Evolutionary conservation across 2,329 filamentous ascomycete genomes (phyloP).

Genomic region (Trichoderma gracile): DNA sequence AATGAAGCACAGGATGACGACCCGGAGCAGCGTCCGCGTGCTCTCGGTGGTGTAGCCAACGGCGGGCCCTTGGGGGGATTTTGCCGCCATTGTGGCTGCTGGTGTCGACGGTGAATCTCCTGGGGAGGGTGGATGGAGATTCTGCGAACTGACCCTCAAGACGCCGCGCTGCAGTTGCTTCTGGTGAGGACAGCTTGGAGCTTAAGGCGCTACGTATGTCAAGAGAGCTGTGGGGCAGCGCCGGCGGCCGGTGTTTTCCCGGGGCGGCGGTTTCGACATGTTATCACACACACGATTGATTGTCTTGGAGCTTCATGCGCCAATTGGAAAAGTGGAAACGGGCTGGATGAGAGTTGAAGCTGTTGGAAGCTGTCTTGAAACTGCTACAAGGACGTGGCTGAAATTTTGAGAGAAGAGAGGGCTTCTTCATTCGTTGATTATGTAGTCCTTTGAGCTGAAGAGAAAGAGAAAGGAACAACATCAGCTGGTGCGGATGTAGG

Average conservation of each 20-base stretch:
- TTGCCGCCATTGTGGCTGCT: conserved; percentile 48
- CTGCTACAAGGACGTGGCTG: too few species aligned
- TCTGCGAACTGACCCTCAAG: conserved; percentile 32
- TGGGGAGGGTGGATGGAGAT: conserved; percentile 37
- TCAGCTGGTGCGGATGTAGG: not conserved
- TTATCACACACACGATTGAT: not conserved
- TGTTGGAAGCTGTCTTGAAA: not conserved
- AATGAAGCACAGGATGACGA: conserved; percentile 88
- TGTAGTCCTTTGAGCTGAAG: not conserved
- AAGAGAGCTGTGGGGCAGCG: conserved; percentile 20
- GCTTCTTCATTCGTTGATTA: not conserved
- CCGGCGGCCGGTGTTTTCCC: conserved; percentile 27
- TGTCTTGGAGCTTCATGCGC: not conserved
- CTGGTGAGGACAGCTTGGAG: conserved; percentile 49
- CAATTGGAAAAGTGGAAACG: conserved; percentile 15
- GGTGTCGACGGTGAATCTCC: conserved; percentile 36
- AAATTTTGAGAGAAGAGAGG: too few species aligned
- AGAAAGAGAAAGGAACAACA: not conserved
- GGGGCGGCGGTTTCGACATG: not conserved
- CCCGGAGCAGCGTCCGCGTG: conserved; percentile 79
- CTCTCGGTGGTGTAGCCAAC: conserved; percentile 79
- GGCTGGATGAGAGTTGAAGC: not conserved
- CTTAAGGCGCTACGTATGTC: conserved; percentile 32
- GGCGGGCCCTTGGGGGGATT: conserved; percentile 54
- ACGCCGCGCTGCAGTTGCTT: conserved; percentile 30